Conservation (phyloP, 805 yeast species). For the Peterozyma toletana region DNA sequence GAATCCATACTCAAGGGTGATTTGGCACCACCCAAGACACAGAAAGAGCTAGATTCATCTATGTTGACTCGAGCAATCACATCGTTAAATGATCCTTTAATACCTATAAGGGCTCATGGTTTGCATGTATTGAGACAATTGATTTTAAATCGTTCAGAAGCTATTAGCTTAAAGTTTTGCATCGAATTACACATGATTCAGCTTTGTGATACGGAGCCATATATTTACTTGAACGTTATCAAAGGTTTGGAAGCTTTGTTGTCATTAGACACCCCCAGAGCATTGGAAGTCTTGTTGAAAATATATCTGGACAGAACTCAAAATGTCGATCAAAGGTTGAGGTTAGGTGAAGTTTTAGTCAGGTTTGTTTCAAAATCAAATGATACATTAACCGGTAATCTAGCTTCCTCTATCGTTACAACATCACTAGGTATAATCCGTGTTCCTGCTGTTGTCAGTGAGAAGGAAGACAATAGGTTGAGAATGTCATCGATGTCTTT, state of each 20-base stretch:
- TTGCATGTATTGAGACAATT: constrained; percentile 55
- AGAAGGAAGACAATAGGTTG: constrained; percentile 44
- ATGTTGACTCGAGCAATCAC: constrained; percentile 52
- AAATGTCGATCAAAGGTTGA: constrained; percentile 58
- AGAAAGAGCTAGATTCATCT: constrained; percentile 27
- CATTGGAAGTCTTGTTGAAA: constrained; percentile 28
- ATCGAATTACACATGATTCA: constrained; percentile 56
- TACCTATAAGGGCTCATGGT: constrained; percentile 87
- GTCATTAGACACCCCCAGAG: constrained; percentile 29
- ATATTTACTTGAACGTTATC: constrained; percentile 76
- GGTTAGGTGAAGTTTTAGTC: constrained; percentile 75
- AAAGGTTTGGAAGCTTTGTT: constrained; percentile 65
- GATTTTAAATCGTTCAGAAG: constrained; percentile 39
- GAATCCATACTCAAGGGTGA: constrained; percentile 22
- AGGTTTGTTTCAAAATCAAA: constrained; percentile 46
- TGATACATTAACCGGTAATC: constrained; percentile 37
- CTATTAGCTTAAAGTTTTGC: constrained; percentile 45
- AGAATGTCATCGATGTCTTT: constrained; percentile 86
- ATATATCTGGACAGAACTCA: constrained; percentile 24
- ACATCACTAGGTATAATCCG: constrained; percentile 28
- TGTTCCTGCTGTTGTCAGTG: constrained; percentile 2
- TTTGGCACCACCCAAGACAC: constrained; percentile 10
- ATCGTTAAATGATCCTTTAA: constrained; percentile 66
- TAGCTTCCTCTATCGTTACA: constrained; percentile 34
- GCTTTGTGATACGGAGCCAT: constrained; percentile 77